Evolutionary conservation across 345 rosid genomes (phyloP), one percentile per base, ranked within the genome.

Genomic region (Melastoma malabathricum): DNA sequence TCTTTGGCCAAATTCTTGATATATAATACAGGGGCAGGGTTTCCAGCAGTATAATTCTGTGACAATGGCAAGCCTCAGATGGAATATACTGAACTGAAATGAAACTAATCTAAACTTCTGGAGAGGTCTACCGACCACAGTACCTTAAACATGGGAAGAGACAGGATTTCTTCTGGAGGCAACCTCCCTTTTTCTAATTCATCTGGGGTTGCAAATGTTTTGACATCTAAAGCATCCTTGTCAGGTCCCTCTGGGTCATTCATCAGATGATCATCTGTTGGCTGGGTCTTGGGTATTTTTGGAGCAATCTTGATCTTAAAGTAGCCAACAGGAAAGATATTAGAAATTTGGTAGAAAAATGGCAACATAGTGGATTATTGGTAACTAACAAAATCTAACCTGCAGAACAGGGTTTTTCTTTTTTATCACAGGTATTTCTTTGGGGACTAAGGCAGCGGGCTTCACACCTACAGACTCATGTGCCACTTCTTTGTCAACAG

Each of bases 71-170:
- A 46, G 22, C 38, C 38, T 29, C 5, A 29, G 8, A 10, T 29
- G 9, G 9, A 29, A 29, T 29, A 29, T 4, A 29, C 38, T 29
- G 38, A 29, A 29, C 38, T 29, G 38, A 29, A 29, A 2, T 29
- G 38, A 29, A 29, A 10, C 38, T 10, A 29, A 4, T 10, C 38
- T 29, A 29, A 10, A 6, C 38, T 29, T 29, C 38, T 10, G 9
- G 38, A 29, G 38, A 29, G 38, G 22, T 15, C 50, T 46, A 50
- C 25, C 49, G 44, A 51, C 50, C 51, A 45, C 5, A 39, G 41
- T 71, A 84, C 97, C 97, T 88, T 88, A 63, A 88, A 84, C 84
- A 75, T 77, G 38, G 96, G 95, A 59, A 87, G 82, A 13, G 93
- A 84, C 44, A 90, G 66, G 68, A 90, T 84, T 69, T 90, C 93